These are phyloP conservation scores for Nakazawaea siamensis DNA, from an alignment of 805 yeast genomes.

Conservation along the genomic window DNA sequence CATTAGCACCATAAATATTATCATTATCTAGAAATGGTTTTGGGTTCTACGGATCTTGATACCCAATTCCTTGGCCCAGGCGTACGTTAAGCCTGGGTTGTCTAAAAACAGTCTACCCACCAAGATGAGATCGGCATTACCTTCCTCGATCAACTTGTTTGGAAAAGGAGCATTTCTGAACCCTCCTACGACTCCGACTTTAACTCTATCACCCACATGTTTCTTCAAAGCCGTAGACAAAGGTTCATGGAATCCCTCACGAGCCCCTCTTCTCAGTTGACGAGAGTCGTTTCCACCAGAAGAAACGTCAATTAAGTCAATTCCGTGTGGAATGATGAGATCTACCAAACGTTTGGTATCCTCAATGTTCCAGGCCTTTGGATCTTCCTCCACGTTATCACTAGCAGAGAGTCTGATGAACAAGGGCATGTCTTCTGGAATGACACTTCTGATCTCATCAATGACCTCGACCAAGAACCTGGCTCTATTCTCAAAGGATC, in stretches of 20 bases:
- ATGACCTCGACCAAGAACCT: conserved; percentile 39
- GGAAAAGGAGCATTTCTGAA: conserved; percentile 28
- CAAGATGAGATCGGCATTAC: conserved; percentile 37
- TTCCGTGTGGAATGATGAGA: conserved; percentile 31
- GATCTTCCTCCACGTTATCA: conserved; percentile 28
- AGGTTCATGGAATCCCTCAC: conserved; percentile 28
- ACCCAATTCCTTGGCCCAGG: conserved; percentile 42
- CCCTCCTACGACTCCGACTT: conserved; percentile 41
- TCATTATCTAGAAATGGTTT: conserved; percentile 16
- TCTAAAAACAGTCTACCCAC: conserved; percentile 38
- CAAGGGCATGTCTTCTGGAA: conserved; percentile 35
- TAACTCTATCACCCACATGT: conserved; percentile 31
- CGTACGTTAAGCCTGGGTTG: conserved; percentile 41
- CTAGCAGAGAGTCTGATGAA: conserved; percentile 39
- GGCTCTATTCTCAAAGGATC: conserved; percentile 49
- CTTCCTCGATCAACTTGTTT: conserved; percentile 30
- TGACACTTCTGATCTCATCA: conserved; percentile 30
- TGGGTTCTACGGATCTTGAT: conserved; percentile 30
- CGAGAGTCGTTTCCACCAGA: conserved; percentile 39
- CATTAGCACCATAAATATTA: too few species aligned
- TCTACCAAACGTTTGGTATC: conserved; percentile 35
- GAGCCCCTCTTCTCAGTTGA: conserved; percentile 19
- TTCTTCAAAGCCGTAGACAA: conserved; percentile 34
- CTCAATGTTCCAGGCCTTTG: conserved; percentile 33
- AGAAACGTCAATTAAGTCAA: conserved; percentile 47